Evolutionary conservation across 2,329 filamentous ascomycete species (phyloP).

Genomic region (Trichoderma breve): DNA sequence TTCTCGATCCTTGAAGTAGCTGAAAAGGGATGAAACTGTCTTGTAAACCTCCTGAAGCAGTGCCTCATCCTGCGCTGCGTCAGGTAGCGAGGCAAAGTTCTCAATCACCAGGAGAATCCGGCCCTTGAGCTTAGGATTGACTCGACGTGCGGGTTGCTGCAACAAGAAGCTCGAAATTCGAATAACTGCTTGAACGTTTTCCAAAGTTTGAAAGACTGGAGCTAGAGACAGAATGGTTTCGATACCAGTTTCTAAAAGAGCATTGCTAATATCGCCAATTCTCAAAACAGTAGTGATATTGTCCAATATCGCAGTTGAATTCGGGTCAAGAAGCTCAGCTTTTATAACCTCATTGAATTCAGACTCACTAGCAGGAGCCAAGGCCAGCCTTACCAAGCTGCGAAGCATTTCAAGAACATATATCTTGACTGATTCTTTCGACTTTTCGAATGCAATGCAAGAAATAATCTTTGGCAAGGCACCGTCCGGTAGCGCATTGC

Average conservation of each 20-base stretch:
- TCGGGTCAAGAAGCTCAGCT: conserved; percentile 54
- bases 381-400: conserved; percentile 62
- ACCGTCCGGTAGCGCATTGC: conserved; percentile 49
- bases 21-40: conserved; percentile 77
- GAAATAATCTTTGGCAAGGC: conserved; percentile 71
- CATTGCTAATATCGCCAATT: conserved; percentile 60
- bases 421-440: conserved; percentile 82
- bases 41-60: conserved; percentile 67
- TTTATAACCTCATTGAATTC: conserved; percentile 58
- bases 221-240: conserved; percentile 75
- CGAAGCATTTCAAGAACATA: conserved; percentile 76
- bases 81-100: conserved; percentile 69
- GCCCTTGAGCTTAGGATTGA: conserved; percentile 80
- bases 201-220: conserved; percentile 63
- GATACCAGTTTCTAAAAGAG: conserved; percentile 76
- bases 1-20: conserved; percentile 80
- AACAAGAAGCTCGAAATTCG: conserved; percentile 78
- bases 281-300: conserved; percentile 68
- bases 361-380: conserved; percentile 52
- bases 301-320: conserved; percentile 59
- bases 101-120: conserved; percentile 77
- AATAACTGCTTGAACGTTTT: conserved; percentile 73
- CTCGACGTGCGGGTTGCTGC: conserved; percentile 77
- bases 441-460: conserved; percentile 67
- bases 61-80: conserved; percentile 37